These are phyloP conservation scores for Cladosporium oxysporum DNA, from an alignment of 2,329 filamentous ascomycete species.

Conservation along the genomic window DNA sequence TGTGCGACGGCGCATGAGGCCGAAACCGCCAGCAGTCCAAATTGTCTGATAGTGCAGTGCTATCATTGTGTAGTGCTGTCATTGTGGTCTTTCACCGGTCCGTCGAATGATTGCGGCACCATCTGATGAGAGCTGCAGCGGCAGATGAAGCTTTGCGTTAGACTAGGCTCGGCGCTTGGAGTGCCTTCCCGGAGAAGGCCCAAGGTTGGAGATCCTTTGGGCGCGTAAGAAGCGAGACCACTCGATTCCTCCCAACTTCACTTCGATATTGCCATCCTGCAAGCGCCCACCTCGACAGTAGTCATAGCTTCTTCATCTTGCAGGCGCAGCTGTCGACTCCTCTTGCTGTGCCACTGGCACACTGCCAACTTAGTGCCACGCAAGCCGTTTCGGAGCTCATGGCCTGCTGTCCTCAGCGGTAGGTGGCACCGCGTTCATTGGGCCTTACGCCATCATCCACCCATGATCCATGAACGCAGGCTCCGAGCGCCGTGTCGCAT, in stretches of 20 bases:
- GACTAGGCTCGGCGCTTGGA: not conserved
- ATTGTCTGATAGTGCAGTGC: not conserved
- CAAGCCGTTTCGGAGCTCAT: not conserved
- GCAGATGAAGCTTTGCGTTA: not conserved
- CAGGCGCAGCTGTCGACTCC: not conserved
- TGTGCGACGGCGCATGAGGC: not conserved
- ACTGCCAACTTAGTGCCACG: not conserved
- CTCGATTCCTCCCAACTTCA: not conserved
- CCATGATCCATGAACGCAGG: not conserved
- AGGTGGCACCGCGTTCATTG: not conserved
- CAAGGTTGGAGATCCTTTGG: not conserved
- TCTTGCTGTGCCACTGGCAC: not conserved
- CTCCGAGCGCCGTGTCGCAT: not conserved
- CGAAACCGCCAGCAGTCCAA: not conserved
- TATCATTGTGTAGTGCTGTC: too few relatives aligned
- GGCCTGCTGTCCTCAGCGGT: not conserved
- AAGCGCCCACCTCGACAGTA: not conserved
- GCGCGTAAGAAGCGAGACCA: not conserved
- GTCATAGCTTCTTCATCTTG: not conserved
- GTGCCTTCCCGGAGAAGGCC: not conserved
- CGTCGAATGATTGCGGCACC: not conserved
- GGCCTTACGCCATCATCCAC: not conserved
- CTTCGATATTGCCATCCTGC: not conserved
- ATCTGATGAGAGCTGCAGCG: not conserved
- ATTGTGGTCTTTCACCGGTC: not conserved